A percentile compares a stretch with the other conserved stretches of the same genome.
Evolutionary conservation across 805 yeast species (phyloP).

Genomic region (Ogataea allantospora): DNA sequence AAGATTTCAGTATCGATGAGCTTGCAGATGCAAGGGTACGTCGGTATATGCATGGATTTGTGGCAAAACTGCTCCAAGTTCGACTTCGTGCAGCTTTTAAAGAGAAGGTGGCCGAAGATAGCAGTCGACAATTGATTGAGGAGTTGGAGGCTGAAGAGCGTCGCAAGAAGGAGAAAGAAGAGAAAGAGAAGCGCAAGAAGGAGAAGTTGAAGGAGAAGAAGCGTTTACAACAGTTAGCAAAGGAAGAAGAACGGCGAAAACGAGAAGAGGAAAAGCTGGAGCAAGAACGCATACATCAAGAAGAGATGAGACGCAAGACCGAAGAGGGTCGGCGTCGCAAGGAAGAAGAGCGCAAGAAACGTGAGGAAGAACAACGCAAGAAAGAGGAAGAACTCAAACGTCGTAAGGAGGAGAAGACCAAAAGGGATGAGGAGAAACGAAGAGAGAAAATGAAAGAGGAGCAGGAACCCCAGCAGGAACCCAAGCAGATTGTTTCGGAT

Average conservation of each 20-base stretch:
- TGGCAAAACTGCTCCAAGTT: conserved; percentile 73
- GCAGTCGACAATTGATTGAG: conserved; percentile 56
- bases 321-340: conserved; percentile 49
- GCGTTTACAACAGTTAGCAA: conserved; percentile 56
- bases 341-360: conserved; percentile 42
- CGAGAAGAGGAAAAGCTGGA: conserved; percentile 56
- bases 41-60: conserved; percentile 73
- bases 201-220: conserved; percentile 74
- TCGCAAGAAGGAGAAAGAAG: conserved; percentile 62
- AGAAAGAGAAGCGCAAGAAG: conserved; percentile 60
- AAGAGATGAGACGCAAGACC: conserved; percentile 39
- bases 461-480: conserved; percentile 34
- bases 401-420: conserved; percentile 39
- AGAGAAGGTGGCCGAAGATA: conserved; percentile 76
- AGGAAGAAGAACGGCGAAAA: conserved; percentile 57
- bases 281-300: conserved; percentile 40
- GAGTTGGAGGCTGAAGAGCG: conserved; percentile 71
- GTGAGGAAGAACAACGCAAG: conserved; percentile 41
- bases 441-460: conserved; percentile 37
- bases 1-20: too few species aligned
- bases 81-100: conserved; percentile 74
- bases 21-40: conserved; percentile 72
- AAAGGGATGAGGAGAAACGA: conserved; percentile 37
- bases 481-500: conserved; percentile 32
- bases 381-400: conserved; percentile 39